These are phyloP conservation scores for Rhododendron simsii DNA, from an alignment of 148 eudicot genomes.

Conservation along the genomic window DNA sequence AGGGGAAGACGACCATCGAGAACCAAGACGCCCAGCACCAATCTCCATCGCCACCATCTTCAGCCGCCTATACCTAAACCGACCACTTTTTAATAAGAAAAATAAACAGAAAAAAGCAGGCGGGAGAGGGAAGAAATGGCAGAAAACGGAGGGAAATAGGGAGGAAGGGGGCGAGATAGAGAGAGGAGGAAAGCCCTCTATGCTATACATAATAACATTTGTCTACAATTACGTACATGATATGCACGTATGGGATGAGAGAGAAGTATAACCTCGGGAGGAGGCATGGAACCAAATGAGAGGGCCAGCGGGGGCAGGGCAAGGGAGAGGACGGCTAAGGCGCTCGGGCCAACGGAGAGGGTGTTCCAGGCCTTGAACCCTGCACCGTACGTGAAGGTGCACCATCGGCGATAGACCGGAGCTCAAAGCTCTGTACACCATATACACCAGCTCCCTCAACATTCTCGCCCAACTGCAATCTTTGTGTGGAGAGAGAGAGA, in stretches of 20 bases:
- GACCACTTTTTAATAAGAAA: no score
- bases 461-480: not conserved
- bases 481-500: no score
- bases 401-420: slow-evolving; percentile 52
- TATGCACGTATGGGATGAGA: not conserved
- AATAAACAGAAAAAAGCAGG: no score
- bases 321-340: slow-evolving; percentile 57
- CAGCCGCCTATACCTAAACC: no score
- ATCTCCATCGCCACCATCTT: no score
- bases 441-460: slow-evolving; percentile 50
- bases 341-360: slow-evolving; percentile 75
- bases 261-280: slow-evolving; percentile 56
- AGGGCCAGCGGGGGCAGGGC: slow-evolving; percentile 46
- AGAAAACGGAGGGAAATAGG: no score
- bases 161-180: no score
- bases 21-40: no score
- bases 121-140: no score
- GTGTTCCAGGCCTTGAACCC: slow-evolving; percentile 66
- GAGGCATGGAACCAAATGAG: slow-evolving; percentile 65
- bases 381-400: slow-evolving; percentile 60
- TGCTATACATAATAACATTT: no score
- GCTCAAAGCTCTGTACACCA: slow-evolving; percentile 20
- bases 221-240: not conserved
- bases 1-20: no score
- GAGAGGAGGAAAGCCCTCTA: no score